phyloP scores from a whole-genome alignment of 257 asterid species.

The Henckelia pumila region DNA sequence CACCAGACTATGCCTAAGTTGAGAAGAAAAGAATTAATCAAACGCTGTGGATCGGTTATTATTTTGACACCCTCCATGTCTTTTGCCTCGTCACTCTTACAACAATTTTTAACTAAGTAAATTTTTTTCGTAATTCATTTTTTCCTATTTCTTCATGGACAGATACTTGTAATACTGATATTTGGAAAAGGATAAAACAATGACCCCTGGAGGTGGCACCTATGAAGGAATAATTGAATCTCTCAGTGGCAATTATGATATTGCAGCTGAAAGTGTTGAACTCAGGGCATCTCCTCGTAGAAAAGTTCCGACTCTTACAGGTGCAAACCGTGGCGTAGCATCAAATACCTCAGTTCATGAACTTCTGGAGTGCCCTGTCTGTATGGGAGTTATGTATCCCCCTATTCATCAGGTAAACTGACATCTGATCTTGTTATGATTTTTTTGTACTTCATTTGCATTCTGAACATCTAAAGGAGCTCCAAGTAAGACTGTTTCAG shows the following conservation, averaged over 20 bases:
- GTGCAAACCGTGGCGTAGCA: conserved; percentile 42
- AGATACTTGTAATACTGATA: conserved; percentile 19
- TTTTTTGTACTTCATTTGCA: conserved; percentile 8
- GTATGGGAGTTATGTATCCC: conserved; percentile 68
- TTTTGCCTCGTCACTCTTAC: not conserved
- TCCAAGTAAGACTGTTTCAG: conserved; percentile 9
- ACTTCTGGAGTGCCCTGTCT: conserved; percentile 74
- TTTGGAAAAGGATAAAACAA: conserved; percentile 25
- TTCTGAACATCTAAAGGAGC: conserved; percentile 8
- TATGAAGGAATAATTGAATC: conserved; percentile 42
- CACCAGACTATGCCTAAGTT: too few species aligned
- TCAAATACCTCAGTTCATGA: conserved; percentile 68
- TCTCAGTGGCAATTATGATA: conserved; percentile 37
- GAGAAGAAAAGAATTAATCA: not conserved
- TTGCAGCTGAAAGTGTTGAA: conserved; percentile 50
- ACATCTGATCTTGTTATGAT: conserved; percentile 7
- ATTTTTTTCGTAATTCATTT: conserved; percentile 13
- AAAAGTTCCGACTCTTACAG: conserved; percentile 35
- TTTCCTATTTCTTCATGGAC: conserved; percentile 19
- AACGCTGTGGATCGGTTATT: not conserved
- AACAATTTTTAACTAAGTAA: not conserved
- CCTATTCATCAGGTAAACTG: conserved; percentile 76
- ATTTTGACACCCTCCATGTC: not conserved
- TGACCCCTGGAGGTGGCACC: conserved; percentile 60
- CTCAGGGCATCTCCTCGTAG: conserved; percentile 43